phyloP scores from a whole-genome alignment of 2,329 filamentous ascomycete genomes.

The Nothophoma quercina region DNA sequence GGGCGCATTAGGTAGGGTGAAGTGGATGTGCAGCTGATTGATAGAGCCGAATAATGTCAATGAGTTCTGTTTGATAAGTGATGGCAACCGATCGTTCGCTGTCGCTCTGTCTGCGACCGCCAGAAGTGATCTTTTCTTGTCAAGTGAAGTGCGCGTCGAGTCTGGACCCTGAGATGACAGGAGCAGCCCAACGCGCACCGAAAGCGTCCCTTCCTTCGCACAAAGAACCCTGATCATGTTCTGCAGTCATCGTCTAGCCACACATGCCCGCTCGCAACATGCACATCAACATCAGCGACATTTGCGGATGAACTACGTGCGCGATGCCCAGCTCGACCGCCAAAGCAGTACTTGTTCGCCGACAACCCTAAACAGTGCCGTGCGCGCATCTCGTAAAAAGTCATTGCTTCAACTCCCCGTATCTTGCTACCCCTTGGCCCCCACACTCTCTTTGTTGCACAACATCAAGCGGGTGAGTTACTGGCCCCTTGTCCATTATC shows the following conservation, averaged over 20 bases:
- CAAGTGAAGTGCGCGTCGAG: slow-evolving; percentile 1
- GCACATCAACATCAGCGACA: slow-evolving; percentile 1
- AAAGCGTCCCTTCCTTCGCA: neutral
- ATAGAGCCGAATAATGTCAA: neutral
- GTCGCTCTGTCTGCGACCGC: neutral
- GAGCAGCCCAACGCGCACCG: neutral
- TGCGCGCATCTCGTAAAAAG: neutral
- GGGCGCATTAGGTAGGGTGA: slow-evolving; percentile 11
- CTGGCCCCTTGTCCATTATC: slow-evolving; percentile 1
- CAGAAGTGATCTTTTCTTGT: neutral
- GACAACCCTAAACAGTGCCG: neutral
- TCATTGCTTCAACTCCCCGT: neutral
- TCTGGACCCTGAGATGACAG: slow-evolving; percentile 5
- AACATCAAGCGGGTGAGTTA: neutral
- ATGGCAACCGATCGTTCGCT: neutral
- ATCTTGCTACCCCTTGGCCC: neutral
- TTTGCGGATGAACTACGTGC: neutral
- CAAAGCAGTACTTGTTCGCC: neutral
- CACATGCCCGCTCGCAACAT: neutral
- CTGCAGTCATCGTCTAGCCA: slow-evolving; percentile 4
- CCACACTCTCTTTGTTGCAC: neutral
- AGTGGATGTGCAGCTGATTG: neutral
- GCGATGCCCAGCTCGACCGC: neutral
- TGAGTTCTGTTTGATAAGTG: neutral
- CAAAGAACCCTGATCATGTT: neutral